A percentile compares a stretch with the other conserved stretches of the same genome.
Conservation (phyloP, 2,329 filamentous ascomycete genomes). For the Aspergillus sp. region DNA sequence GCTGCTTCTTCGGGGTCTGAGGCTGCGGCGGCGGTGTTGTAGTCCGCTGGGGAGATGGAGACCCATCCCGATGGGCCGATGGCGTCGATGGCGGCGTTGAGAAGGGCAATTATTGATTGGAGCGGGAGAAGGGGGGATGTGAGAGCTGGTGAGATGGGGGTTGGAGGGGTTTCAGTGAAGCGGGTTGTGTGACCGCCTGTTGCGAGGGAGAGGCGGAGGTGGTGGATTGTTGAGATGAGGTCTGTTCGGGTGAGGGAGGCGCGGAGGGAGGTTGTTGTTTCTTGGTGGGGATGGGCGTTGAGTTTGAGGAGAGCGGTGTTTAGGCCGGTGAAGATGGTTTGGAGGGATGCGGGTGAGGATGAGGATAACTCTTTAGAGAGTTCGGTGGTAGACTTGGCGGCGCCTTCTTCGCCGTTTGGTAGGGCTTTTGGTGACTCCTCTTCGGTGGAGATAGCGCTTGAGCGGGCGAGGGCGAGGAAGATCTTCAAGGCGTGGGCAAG, state of each 20-base stretch:
- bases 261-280: slow-evolving; percentile 36
- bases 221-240: slow-evolving; percentile 41
- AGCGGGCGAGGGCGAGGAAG: slow-evolving; percentile 40
- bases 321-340: slow-evolving; percentile 38
- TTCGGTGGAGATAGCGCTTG: slow-evolving; percentile 28
- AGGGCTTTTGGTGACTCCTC: slow-evolving; percentile 32
- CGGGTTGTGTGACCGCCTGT: slow-evolving; percentile 44
- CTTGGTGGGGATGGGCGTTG: slow-evolving; percentile 32
- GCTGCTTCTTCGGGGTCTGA: slow-evolving; percentile 18
- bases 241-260: slow-evolving; percentile 40
- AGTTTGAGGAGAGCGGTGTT: slow-evolving; percentile 40
- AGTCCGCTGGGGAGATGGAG: slow-evolving; percentile 27
- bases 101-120: slow-evolving; percentile 39
- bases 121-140: slow-evolving; percentile 40
- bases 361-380: slow-evolving; percentile 7
- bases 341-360: slow-evolving; percentile 22
- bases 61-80: slow-evolving; percentile 50
- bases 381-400: background rate
- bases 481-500: slow-evolving; percentile 40
- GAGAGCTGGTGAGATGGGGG: slow-evolving; percentile 34
- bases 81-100: slow-evolving; percentile 48
- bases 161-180: slow-evolving; percentile 41
- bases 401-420: slow-evolving; percentile 26
- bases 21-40: slow-evolving; percentile 24
- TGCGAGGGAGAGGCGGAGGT: slow-evolving; percentile 45